These are phyloP conservation scores for Xylaria sp. DNA, from an alignment of 2,329 filamentous ascomycete species.

Conservation along the genomic window DNA sequence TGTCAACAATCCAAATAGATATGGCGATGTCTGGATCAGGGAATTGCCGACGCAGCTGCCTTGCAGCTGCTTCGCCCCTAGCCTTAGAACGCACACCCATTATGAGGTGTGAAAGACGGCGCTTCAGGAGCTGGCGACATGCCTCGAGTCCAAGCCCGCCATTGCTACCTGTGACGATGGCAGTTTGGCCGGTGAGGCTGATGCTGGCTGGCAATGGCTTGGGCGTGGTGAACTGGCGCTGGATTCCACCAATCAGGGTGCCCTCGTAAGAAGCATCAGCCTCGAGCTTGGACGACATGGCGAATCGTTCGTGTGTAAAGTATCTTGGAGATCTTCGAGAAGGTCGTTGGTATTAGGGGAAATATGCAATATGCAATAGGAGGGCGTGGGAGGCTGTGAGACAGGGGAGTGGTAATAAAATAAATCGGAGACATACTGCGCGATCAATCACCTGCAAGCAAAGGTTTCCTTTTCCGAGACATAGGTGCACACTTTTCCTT, in stretches of 20 bases:
- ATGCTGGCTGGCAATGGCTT: conserved; percentile 25
- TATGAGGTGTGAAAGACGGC: conserved; percentile 44
- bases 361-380: too few species aligned
- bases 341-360: too few species aligned
- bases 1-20: conserved; percentile 49
- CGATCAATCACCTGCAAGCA: too few species aligned
- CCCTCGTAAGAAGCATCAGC: conserved; percentile 35
- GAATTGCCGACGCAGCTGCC: conserved; percentile 34
- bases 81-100: conserved; percentile 44
- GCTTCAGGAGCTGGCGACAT: conserved; percentile 42
- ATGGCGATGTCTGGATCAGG: conserved; percentile 39
- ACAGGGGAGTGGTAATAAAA: too few species aligned
- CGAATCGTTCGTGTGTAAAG: too few species aligned
- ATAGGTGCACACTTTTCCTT: too few species aligned
- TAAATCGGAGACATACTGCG: too few species aligned
- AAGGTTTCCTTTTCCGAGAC: too few species aligned
- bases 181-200: conserved; percentile 39
- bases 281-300: conserved; percentile 43
- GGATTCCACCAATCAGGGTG: conserved; percentile 47
- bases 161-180: conserved; percentile 51
- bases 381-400: too few species aligned
- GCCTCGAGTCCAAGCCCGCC: conserved; percentile 49
- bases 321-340: too few species aligned
- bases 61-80: conserved; percentile 45
- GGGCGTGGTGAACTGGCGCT: conserved; percentile 26